phyloP scores from a whole-genome alignment of 2,329 filamentous ascomycete species.

The Aschersonia sp. region DNA sequence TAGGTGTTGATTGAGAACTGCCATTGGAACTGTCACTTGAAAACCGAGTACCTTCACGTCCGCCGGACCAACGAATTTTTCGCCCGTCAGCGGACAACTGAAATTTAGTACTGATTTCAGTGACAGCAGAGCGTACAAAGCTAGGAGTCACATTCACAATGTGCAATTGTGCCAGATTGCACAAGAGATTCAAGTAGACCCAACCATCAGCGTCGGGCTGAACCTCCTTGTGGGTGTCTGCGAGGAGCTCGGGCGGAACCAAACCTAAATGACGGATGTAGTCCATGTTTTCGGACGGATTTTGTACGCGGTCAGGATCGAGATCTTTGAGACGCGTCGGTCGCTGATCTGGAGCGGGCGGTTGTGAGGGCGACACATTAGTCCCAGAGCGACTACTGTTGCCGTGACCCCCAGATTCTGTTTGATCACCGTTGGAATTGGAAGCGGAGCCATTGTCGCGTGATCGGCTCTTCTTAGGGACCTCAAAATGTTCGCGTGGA shows the following conservation, averaged over 20 bases:
- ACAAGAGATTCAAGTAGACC: slow-evolving; percentile 70
- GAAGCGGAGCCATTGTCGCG: slow-evolving; percentile 29
- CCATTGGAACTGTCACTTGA: slow-evolving; percentile 47
- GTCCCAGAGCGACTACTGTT: slow-evolving; percentile 10
- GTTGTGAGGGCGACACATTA: slow-evolving; percentile 25
- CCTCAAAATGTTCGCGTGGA: slow-evolving; percentile 11
- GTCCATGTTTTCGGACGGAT: slow-evolving; percentile 63
- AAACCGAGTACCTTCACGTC: slow-evolving; percentile 46
- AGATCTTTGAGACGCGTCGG: slow-evolving; percentile 64
- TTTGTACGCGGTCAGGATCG: slow-evolving; percentile 62
- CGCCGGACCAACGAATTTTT: slow-evolving; percentile 69
- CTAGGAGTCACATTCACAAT: slow-evolving; percentile 70
- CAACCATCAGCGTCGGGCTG: slow-evolving; percentile 56
- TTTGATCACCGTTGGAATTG: slow-evolving; percentile 32
- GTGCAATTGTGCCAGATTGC: slow-evolving; percentile 71
- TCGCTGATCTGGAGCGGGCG: slow-evolving; percentile 48
- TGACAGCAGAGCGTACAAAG: slow-evolving; percentile 60
- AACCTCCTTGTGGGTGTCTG: slow-evolving; percentile 27
- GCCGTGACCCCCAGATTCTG: slow-evolving; percentile 25
- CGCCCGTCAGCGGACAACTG: slow-evolving; percentile 65
- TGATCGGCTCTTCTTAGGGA: slow-evolving; percentile 24
- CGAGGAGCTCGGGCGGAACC: slow-evolving; percentile 39
- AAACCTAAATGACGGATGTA: slow-evolving; percentile 66
- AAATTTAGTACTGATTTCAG: slow-evolving; percentile 57
- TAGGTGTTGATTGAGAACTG: slow-evolving; percentile 30